Conservation (phyloP, 208 protist genomes). For the Angomonas ambiguus region DNA sequence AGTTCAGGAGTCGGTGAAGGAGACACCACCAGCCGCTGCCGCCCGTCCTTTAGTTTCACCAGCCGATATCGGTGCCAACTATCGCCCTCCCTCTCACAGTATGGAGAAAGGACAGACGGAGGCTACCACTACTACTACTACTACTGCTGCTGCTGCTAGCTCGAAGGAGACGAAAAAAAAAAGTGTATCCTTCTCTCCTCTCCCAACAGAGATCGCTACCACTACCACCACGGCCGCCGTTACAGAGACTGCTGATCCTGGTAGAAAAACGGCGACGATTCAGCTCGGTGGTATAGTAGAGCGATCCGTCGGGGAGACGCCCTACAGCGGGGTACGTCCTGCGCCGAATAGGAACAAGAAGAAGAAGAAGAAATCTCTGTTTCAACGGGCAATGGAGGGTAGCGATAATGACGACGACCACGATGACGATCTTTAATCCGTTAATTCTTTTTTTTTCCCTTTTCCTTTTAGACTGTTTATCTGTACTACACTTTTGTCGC, state of each 20-base stretch:
- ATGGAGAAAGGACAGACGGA: too few species aligned
- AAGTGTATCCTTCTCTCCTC: neutral
- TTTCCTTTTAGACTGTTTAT: conserved; percentile 5
- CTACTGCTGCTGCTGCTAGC: neutral
- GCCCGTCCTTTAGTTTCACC: conserved; percentile 18
- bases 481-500: neutral
- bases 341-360: neutral
- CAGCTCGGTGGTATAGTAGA: conserved; percentile 4
- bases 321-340: neutral
- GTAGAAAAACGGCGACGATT: neutral
- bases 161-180: neutral
- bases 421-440: neutral
- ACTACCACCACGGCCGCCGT: neutral
- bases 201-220: neutral
- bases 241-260: too few species aligned
- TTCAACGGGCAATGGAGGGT: conserved; percentile 25
- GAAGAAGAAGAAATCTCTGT: conserved; percentile 11
- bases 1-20: neutral
- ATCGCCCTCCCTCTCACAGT: neutral
- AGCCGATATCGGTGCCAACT: conserved; percentile 31
- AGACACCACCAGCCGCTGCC: neutral
- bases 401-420: too few species aligned
- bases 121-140: neutral
- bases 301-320: neutral
- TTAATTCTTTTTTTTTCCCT: neutral